Percentiles rank a stretch among this genome's conserved stretches.
These are phyloP conservation scores for Chaetoscypha palmicola DNA, from an alignment of 2,329 filamentous ascomycete species.

Conservation along the genomic window DNA sequence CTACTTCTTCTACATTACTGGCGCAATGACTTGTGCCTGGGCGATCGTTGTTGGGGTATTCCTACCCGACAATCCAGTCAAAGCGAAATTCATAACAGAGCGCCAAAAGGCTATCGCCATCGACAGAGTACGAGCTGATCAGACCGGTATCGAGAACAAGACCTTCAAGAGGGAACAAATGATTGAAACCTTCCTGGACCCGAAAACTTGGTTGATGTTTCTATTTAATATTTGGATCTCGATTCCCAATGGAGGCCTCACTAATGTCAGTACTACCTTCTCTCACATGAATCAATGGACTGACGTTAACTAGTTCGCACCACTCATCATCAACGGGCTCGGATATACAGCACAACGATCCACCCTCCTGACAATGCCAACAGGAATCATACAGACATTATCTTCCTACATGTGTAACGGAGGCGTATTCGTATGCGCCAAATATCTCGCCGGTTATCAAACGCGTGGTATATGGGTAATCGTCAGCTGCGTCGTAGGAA, in stretches of 20 bases:
- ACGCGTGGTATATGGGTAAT: slow-evolving; percentile 27
- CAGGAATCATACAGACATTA: slow-evolving; percentile 37
- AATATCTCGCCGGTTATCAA: slow-evolving; percentile 12
- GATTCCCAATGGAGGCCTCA: slow-evolving; percentile 25
- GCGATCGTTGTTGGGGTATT: slow-evolving; percentile 35
- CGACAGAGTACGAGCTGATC: slow-evolving; percentile 46
- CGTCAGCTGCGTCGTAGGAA: slow-evolving; percentile 28
- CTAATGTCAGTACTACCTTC: slow-evolving; percentile 6
- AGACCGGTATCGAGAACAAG: slow-evolving; percentile 46
- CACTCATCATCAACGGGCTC: slow-evolving; percentile 33
- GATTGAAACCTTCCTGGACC: slow-evolving; percentile 39
- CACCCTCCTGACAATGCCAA: slow-evolving; percentile 50
- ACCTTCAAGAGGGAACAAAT: slow-evolving; percentile 44
- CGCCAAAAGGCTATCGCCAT: slow-evolving; percentile 39
- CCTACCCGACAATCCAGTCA: slow-evolving; percentile 44
- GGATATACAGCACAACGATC: slow-evolving; percentile 31
- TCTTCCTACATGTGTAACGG: slow-evolving; percentile 17
- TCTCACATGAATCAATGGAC: not conserved
- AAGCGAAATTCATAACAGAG: slow-evolving; percentile 35
- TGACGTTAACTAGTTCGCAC: slow-evolving; percentile 8
- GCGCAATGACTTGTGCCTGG: slow-evolving; percentile 25
- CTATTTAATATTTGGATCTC: slow-evolving; percentile 1
- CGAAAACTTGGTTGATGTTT: slow-evolving; percentile 34
- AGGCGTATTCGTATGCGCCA: slow-evolving; percentile 11
- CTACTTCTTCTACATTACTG: slow-evolving; percentile 19